phyloP scores from a whole-genome alignment of 2,329 filamentous ascomycete genomes.

The Pseudomassariella vexata region DNA sequence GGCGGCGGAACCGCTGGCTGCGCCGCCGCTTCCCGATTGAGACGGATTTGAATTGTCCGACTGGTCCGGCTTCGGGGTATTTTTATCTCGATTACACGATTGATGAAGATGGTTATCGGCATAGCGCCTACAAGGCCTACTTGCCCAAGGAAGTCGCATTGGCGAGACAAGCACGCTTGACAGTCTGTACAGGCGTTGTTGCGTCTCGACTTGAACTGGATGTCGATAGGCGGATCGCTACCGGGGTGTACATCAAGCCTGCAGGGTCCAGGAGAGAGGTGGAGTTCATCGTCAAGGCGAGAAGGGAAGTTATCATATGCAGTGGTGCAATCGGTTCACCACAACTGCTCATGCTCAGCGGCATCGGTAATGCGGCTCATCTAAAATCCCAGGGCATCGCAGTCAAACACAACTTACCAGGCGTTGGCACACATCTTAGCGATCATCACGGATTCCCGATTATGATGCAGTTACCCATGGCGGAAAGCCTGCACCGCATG shows the following conservation, averaged over 20 bases:
- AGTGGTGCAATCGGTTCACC: slow-evolving; percentile 8
- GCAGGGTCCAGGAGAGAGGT: background rate
- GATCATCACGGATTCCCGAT: slow-evolving; percentile 9
- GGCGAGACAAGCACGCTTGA: slow-evolving; percentile 1
- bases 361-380: slow-evolving; percentile 6
- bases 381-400: slow-evolving; percentile 1
- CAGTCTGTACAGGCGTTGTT: slow-evolving; percentile 7
- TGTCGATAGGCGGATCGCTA: background rate
- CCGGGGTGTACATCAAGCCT: slow-evolving; percentile 5
- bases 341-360: slow-evolving; percentile 9
- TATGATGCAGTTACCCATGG: slow-evolving; percentile 6
- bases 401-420: slow-evolving; percentile 6
- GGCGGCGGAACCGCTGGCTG: slow-evolving; percentile 9
- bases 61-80: slow-evolving; percentile 7
- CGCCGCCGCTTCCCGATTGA: slow-evolving; percentile 7
- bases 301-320: slow-evolving; percentile 8
- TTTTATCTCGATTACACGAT: slow-evolving; percentile 9
- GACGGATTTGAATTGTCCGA: slow-evolving; percentile 5
- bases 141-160: slow-evolving; percentile 5
- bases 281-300: slow-evolving; percentile 2
- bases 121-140: slow-evolving; percentile 8
- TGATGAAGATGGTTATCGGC: slow-evolving; percentile 5
- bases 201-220: slow-evolving; percentile 7
- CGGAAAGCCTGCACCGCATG: slow-evolving; percentile 6
- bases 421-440: slow-evolving; percentile 7